Base-by-base conservation (phyloP, 2,329 filamentous ascomycete genomes). In the Alternaria sp. region DNA sequence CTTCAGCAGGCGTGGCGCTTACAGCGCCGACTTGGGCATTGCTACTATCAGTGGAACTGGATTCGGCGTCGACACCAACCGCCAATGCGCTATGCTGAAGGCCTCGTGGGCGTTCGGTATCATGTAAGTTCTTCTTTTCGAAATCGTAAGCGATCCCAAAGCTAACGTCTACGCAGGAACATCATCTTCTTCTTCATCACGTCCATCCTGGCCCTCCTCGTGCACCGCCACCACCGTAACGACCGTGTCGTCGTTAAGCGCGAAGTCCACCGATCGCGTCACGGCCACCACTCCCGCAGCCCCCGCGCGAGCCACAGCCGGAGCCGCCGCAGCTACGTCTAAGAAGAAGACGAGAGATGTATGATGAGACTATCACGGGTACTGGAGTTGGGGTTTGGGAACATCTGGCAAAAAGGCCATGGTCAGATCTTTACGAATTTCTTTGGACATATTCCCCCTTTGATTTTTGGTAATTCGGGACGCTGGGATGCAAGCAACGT, bases 1-100 rank as follows among this genome's bases (percentile, higher is more conserved):
- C 77, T 26, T 26, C 25, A 26, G 25, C 25, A 26, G 25, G 2
- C 25, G 25, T 26, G 26, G 26, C 4, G 3, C 26, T 28, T 86
- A 85, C 71, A 77, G 87, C 57, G 36, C 63, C 43, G 84, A 85
- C 52, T 83, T 93, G 46, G 90, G 90, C 12, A 83, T 86, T 12
- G 87, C 92, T 65, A 87, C 91, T 62, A 69, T 80, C 32, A 82
- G 81, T 28, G 79, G 86, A 36, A 85, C 81, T 59, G 73, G 73
- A 9, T 82, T 88, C 62, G 79, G 85, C 45, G 75, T 89, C 44
- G 80, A 85, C 57, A 80, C 89, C 40, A 85, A 92, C 80, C 95
- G 95, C 85, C 88, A 89, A 6, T 98, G 95, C 82, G 88, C 91
- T 53, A 96, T 97, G 93, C 88, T 97, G 75, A 98, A 97, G 87